Conservation (phyloP, 768 basidiomycete species). For the Leucogyrophana mollusca region DNA sequence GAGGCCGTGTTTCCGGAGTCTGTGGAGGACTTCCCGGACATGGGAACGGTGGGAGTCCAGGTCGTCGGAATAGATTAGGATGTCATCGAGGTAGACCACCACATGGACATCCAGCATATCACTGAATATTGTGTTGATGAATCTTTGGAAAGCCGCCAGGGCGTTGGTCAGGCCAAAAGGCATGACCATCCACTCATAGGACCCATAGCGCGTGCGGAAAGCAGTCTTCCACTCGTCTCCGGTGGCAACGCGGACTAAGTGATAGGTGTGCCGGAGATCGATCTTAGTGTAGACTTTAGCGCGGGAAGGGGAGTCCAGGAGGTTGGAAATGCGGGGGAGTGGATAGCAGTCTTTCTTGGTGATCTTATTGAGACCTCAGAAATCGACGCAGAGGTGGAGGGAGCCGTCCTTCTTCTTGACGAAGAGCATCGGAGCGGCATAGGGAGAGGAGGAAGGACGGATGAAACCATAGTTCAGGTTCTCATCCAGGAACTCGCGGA, state of each 20-base stretch:
- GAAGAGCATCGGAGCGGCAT: constrained; percentile 21
- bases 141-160: background rate
- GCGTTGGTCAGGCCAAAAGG: too few relatives aligned
- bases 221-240: constrained; percentile 40
- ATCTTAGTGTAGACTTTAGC: constrained; percentile 31
- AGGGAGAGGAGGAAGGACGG: constrained; percentile 24
- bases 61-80: constrained; percentile 36
- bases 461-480: constrained; percentile 29
- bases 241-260: constrained; percentile 38
- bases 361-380: background rate
- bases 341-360: background rate
- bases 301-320: background rate
- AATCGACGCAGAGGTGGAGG: constrained; percentile 18
- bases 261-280: constrained; percentile 38
- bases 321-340: constrained; percentile 14
- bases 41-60: constrained; percentile 16
- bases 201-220: constrained; percentile 34
- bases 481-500: background rate
- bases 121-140: constrained; percentile 25
- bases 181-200: constrained; percentile 29
- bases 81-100: constrained; percentile 42
- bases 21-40: constrained; percentile 16
- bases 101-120: constrained; percentile 26
- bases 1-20: constrained; percentile 24
- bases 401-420: constrained; percentile 32